Percentiles rank a stretch among this genome's conserved stretches.
phyloP scores from a whole-genome alignment of 179 eudicot genomes.

The Gypsophila paniculata region DNA sequence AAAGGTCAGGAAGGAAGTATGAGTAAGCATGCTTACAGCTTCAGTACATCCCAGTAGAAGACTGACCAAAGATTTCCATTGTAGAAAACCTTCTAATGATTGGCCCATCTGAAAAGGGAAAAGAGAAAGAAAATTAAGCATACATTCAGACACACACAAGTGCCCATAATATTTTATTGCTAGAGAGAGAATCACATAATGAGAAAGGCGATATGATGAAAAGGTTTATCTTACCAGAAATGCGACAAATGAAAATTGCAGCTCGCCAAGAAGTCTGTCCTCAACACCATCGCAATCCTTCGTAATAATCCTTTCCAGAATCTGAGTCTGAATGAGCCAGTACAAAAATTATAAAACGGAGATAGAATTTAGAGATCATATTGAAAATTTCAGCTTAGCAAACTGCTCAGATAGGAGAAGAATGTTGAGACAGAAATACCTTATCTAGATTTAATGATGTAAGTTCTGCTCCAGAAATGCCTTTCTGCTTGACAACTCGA shows the following conservation, averaged over 20 bases:
- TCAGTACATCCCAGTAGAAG: conserved; percentile 78
- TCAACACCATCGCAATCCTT: conserved; percentile 69
- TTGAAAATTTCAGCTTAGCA: neutral
- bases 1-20: neutral
- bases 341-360: neutral
- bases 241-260: conserved; percentile 83
- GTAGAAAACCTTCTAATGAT: conserved; percentile 86
- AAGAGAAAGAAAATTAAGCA: neutral
- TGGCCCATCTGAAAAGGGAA: conserved; percentile 75
- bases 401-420: neutral
- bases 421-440: conserved; percentile 30
- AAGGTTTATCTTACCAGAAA: conserved; percentile 53
- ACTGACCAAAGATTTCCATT: conserved; percentile 82
- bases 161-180: neutral
- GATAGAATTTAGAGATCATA: neutral
- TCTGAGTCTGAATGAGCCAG: conserved; percentile 44
- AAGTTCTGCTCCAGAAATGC: conserved; percentile 60
- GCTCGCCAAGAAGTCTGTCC: conserved; percentile 81
- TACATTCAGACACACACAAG: neutral
- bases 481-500: conserved; percentile 72
- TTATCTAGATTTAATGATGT: conserved; percentile 85
- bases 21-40: conserved; percentile 62
- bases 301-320: conserved; percentile 59
- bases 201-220: neutral
- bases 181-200: neutral